These are phyloP conservation scores for Cutaneotrichosporon mucoides DNA, from an alignment of 1,284 basidiomycete species.

Conservation along the genomic window DNA sequence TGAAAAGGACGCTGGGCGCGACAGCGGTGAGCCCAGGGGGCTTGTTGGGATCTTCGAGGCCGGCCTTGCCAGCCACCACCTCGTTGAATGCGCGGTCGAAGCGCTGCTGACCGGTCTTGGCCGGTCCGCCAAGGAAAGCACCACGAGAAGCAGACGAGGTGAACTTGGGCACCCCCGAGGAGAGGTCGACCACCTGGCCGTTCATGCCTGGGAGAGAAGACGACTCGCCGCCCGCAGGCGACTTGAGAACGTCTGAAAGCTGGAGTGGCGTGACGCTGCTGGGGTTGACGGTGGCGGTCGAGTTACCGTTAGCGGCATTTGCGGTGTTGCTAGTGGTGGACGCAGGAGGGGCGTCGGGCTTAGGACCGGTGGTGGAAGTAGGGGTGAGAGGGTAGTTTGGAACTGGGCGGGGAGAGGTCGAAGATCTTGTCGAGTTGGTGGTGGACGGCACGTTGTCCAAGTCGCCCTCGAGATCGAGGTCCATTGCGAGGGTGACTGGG, in stretches of 20 bases:
- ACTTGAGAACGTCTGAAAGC: constrained; percentile 46
- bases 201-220: constrained; percentile 5
- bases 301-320: constrained; percentile 17
- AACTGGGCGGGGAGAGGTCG: constrained; percentile 27
- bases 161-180: constrained; percentile 29
- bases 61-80: constrained; percentile 45
- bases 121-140: constrained; percentile 28
- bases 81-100: constrained; percentile 47
- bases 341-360: constrained; percentile 2
- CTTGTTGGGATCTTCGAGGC: constrained; percentile 25
- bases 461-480: constrained; percentile 42
- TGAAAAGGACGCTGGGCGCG: constrained; percentile 44
- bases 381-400: constrained; percentile 40
- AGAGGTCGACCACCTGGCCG: neutral
- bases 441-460: constrained; percentile 19
- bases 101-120: constrained; percentile 27
- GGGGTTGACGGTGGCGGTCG: neutral
- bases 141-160: constrained; percentile 26
- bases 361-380: constrained; percentile 1
- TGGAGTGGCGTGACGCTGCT: constrained; percentile 27
- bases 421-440: constrained; percentile 33
- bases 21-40: constrained; percentile 34
- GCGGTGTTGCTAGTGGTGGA: neutral
- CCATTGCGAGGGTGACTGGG: constrained; percentile 42
- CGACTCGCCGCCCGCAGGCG: constrained; percentile 19